Conservation (phyloP, 768 basidiomycete genomes). For the Glaciozyma martinii region DNA sequence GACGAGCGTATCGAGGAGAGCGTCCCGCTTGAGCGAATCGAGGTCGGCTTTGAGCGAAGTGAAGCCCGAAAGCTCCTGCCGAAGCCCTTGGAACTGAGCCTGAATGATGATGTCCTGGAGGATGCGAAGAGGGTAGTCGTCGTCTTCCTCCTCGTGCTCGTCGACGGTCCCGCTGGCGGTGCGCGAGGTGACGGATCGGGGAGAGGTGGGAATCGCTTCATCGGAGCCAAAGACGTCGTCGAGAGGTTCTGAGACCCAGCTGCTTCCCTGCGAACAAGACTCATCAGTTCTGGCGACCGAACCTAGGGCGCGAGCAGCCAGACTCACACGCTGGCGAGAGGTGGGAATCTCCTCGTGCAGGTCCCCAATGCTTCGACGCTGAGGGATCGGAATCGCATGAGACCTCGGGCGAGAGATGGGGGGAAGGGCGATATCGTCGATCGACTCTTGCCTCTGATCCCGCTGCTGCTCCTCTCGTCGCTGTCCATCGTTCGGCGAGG, state of each 20-base stretch:
- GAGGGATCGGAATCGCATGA: neutral
- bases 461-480: neutral
- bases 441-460: conserved; percentile 9
- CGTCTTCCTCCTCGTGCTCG: neutral
- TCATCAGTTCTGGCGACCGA: neutral
- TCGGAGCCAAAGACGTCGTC: conserved; percentile 1
- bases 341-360: neutral
- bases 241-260: neutral
- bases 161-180: too few relatives aligned
- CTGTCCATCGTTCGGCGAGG: too few relatives aligned
- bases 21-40: neutral
- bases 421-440: conserved; percentile 12
- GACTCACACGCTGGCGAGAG: too few relatives aligned
- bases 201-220: neutral
- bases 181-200: neutral
- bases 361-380: neutral
- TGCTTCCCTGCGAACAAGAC: neutral
- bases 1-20: conserved; percentile 3
- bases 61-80: conserved; percentile 1
- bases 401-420: neutral
- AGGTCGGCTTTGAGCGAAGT: conserved; percentile 1
- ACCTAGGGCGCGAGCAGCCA: neutral
- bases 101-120: conserved; percentile 22
- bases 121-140: conserved; percentile 16
- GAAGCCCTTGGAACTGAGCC: conserved; percentile 10